These are phyloP conservation scores for Beta lomatogona DNA, from an alignment of 179 eudicot species.

Conservation along the genomic window DNA sequence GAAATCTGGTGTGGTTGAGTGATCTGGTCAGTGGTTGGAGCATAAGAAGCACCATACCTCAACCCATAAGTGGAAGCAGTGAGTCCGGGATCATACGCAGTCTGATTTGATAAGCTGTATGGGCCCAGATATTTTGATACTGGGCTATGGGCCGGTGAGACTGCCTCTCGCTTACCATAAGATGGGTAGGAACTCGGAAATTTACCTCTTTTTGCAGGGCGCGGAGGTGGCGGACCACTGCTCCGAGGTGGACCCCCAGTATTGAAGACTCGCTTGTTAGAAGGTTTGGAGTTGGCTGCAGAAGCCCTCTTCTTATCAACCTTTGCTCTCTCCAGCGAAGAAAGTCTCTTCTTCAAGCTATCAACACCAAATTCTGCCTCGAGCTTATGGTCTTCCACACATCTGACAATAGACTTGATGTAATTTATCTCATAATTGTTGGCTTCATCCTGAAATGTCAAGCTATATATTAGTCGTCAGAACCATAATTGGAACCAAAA, in stretches of 20 bases:
- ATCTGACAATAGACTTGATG: constrained; percentile 48
- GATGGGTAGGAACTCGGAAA: constrained; percentile 38
- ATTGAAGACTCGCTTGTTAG: constrained; percentile 42
- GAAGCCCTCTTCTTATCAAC: constrained; percentile 47
- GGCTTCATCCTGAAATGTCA: constrained; percentile 53
- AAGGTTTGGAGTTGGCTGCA: constrained; percentile 38
- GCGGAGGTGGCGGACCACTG: constrained; percentile 34
- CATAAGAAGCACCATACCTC: constrained; percentile 32
- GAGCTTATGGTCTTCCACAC: constrained; percentile 56
- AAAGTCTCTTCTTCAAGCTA: constrained; percentile 43
- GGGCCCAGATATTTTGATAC: constrained; percentile 36
- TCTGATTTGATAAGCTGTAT: constrained; percentile 41
- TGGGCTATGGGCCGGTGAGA: constrained; percentile 29
- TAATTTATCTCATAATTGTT: constrained; percentile 40
- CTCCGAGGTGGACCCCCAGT: constrained; percentile 29
- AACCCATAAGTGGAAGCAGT: constrained; percentile 28
- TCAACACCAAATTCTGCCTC: constrained; percentile 44
- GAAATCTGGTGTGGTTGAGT: background rate
- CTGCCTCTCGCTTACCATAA: constrained; percentile 35
- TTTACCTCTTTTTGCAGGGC: constrained; percentile 41
- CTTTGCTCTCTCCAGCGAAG: constrained; percentile 48
- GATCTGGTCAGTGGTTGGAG: constrained; percentile 33
- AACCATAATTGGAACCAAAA: background rate
- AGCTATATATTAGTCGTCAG: background rate
- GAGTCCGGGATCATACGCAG: constrained; percentile 34